Evolutionary conservation across 192 early-diverging fungal species (phyloP), one percentile per base, ranked within the genome.

Genomic region (Cetraspora pellucida): DNA sequence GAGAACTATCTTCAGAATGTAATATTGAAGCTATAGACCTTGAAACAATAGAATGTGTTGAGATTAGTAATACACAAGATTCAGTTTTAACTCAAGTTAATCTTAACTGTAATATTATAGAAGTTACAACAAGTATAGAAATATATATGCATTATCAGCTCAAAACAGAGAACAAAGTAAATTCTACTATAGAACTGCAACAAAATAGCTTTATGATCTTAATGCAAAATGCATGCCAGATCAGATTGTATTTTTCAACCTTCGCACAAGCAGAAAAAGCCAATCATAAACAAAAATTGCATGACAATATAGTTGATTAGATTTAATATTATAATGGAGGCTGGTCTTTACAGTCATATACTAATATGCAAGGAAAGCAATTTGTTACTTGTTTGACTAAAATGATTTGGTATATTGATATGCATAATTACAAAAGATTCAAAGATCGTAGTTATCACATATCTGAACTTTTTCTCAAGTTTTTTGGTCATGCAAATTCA

Each of bases 381-480:
- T n/a, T n/a, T n/a, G n/a, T n/a, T n/a, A n/a, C n/a, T n/a, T n/a
- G n/a, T n/a, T n/a, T n/a, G n/a, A n/a, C n/a, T n/a, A n/a, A n/a
- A n/a, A n/a, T n/a, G 57, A 58, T 58, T 21, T 58, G 57, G 57
- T 58, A 58, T 58, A 58, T 58, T 58, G 57, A 58, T 58, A 58
- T 58, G 57, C 57, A n/a, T 58, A 21, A 58, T 58, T n/a, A 58
- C 57, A 16, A 52, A 17, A 52, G 19, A 4, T 17, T 52, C 19
- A 17, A 52, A 52, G 4, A 52, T 16, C 49, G 49, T 52, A 4
- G 49, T 52, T n/a, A n/a, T n/a, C n/a, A n/a, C n/a, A n/a, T n/a
- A n/a, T n/a, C n/a, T n/a, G 47, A 49, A 13, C 47, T 58, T 58
- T 58, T 58, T n/a, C 57, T 58, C 21, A n/a, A 58, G 4, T 58